These are phyloP conservation scores for Sphaerostilbella broomeana DNA, from an alignment of 2,329 filamentous ascomycete genomes.

Conservation along the genomic window DNA sequence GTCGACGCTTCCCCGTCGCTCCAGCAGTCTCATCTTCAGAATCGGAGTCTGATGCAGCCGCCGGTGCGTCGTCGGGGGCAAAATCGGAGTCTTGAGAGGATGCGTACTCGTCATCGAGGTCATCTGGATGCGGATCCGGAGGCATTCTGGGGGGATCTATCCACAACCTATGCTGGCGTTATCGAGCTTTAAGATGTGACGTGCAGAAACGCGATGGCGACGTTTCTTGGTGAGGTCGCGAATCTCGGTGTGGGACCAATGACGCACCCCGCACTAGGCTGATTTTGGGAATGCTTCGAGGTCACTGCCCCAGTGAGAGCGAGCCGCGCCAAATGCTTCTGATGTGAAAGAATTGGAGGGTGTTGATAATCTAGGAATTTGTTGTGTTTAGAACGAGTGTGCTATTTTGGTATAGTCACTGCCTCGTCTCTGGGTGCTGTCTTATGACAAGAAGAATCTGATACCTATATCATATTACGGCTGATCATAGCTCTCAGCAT, in stretches of 20 bases:
- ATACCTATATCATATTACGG: no score
- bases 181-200: neutral
- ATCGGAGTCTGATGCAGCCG: slow-evolving; percentile 43
- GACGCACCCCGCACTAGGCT: slow-evolving; percentile 4
- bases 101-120: slow-evolving; percentile 53
- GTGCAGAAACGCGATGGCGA: slow-evolving; percentile 9
- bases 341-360: no score
- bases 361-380: no score
- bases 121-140: slow-evolving; percentile 30
- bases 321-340: no score
- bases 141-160: slow-evolving; percentile 32
- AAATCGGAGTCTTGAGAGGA: slow-evolving; percentile 72
- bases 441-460: no score
- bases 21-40: slow-evolving; percentile 35
- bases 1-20: slow-evolving; percentile 20
- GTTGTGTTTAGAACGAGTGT: no score
- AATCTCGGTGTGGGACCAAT: slow-evolving; percentile 11
- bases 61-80: slow-evolving; percentile 49
- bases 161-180: slow-evolving; percentile 4
- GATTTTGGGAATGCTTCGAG: no score
- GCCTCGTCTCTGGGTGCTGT: no score
- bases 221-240: slow-evolving; percentile 3
- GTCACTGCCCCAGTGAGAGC: no score
- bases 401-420: no score
- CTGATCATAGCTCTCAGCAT: no score